Percentiles rank a stretch among this genome's conserved stretches.
Conservation (phyloP, 192 early-diverging fungal species). For the Martensiomyces pterosporus region DNA sequence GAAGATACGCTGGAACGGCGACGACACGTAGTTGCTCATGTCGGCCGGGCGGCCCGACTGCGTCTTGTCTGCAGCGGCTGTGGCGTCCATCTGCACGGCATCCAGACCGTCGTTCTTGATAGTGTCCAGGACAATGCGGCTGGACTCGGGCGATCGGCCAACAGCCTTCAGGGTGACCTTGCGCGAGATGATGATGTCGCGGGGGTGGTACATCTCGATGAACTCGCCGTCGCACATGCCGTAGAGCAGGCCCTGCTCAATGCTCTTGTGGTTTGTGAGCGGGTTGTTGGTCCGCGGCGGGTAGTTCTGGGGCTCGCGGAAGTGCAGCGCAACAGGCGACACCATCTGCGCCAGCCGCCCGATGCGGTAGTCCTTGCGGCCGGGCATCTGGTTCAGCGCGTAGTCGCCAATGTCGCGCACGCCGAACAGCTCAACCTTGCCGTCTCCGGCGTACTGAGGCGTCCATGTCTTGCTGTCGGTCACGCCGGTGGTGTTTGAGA, state of each 20-base stretch:
- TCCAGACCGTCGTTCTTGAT: conserved; percentile 48
- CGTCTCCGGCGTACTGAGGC: conserved; percentile 65
- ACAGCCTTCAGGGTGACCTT: conserved; percentile 65
- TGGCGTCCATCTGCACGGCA: conserved; percentile 49
- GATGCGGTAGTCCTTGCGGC: conserved; percentile 52
- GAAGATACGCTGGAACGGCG: conserved; percentile 49
- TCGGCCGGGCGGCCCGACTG: conserved; percentile 13
- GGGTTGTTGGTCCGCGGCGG: conserved; percentile 27
- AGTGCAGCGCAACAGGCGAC: conserved; percentile 54
- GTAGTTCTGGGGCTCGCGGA: conserved; percentile 49
- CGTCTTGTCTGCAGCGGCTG: conserved; percentile 35
- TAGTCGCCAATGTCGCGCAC: conserved; percentile 61
- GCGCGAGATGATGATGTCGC: conserved; percentile 56
- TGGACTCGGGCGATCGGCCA: conserved; percentile 50
- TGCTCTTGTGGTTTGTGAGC: conserved; percentile 24
- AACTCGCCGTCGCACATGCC: conserved; percentile 80
- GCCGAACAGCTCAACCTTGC: conserved; percentile 62
- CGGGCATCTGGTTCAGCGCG: conserved; percentile 59
- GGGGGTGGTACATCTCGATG: conserved; percentile 61
- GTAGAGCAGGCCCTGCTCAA: conserved; percentile 53
- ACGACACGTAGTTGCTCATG: conserved; percentile 37
- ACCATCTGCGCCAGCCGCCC: conserved; percentile 66
- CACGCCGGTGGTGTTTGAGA: conserved; percentile 48
- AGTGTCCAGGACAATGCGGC: conserved; percentile 57
- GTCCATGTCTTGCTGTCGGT: conserved; percentile 57